Evolutionary conservation across 495 filamentous ascomycete genomes (phyloP).

Genomic region (Niebla homalea): DNA sequence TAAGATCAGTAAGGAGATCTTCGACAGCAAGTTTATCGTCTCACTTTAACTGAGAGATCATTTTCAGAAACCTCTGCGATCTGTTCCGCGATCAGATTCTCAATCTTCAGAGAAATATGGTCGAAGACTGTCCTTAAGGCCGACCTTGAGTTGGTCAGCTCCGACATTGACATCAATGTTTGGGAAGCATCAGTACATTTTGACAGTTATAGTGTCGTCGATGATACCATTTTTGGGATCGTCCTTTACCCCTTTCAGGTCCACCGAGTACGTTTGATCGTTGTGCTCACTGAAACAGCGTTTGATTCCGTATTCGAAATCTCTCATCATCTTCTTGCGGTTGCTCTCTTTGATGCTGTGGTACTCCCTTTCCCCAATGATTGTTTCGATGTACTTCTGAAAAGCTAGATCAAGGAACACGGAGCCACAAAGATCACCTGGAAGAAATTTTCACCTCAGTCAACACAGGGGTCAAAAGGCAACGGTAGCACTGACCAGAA

Average conservation of each 20-base stretch:
- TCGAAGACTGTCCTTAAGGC: conserved; percentile 42
- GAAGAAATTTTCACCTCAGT: background rate
- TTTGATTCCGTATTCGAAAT: conserved; percentile 13
- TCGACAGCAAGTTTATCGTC: too few species aligned
- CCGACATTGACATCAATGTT: background rate
- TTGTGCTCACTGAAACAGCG: conserved; percentile 7
- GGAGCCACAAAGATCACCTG: conserved; percentile 43
- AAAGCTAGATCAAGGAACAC: conserved; percentile 41
- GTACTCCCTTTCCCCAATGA: conserved; percentile 16
- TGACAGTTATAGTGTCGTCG: conserved; percentile 10
- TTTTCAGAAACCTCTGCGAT: conserved; percentile 28
- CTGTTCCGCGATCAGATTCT: conserved; percentile 47
- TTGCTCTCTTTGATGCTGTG: conserved; percentile 8
- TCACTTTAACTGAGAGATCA: conserved; percentile 7
- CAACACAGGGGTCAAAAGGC: background rate
- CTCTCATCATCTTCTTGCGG: conserved; percentile 13
- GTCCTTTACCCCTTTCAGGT: conserved; percentile 12
- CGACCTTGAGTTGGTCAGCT: conserved; percentile 7
- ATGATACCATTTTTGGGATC: conserved; percentile 7
- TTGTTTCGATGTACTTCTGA: conserved; percentile 26
- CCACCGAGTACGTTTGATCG: conserved; percentile 10
- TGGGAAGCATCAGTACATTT: background rate
- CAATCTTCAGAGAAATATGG: conserved; percentile 42
- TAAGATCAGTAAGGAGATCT: background rate
- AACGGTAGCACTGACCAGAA: conserved; percentile 1